Evolutionary conservation across 352 stramenopile genomes (phyloP).

Genomic region (Phytophthora uliginosa): DNA sequence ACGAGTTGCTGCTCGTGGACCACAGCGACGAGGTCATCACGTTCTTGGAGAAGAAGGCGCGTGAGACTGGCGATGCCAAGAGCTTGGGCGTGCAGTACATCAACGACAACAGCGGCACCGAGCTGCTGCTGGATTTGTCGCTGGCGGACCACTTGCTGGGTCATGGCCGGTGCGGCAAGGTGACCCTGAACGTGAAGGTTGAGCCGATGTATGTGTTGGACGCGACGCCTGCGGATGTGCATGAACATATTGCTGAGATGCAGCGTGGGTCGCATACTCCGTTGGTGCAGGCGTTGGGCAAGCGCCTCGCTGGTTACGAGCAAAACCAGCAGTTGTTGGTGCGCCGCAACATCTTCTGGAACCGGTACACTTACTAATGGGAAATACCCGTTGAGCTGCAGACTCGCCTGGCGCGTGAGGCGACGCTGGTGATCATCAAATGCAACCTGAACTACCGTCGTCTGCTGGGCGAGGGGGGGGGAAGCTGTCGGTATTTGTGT

Average conservation of each 20-base stretch:
- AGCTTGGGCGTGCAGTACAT: constrained; percentile 56
- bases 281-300: constrained; percentile 60
- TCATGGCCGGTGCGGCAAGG: constrained; percentile 50
- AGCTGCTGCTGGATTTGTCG: constrained; percentile 71
- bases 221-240: constrained; percentile 58
- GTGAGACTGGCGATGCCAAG: not conserved
- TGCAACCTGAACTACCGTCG: constrained; percentile 98
- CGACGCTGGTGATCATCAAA: constrained; percentile 96
- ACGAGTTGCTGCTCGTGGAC: constrained; percentile 64
- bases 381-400: constrained; percentile 59
- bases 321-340: constrained; percentile 33
- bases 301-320: constrained; percentile 51
- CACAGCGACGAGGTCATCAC: constrained; percentile 51
- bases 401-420: constrained; percentile 36
- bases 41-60: constrained; percentile 37
- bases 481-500: constrained; percentile 75
- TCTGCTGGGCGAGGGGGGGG: constrained; percentile 96
- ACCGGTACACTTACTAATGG: constrained; percentile 79
- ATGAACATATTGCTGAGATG: constrained; percentile 73
- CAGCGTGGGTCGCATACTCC: constrained; percentile 33
- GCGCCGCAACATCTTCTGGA: constrained; percentile 63
- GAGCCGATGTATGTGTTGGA: constrained; percentile 83
- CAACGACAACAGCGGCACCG: constrained; percentile 79
- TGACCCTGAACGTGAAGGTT: constrained; percentile 74
- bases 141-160: constrained; percentile 66